A percentile compares a stretch with the other conserved stretches of the same genome.
Conservation (phyloP, 108 stramenopile genomes). For the Nitzschia putrida region DNA sequence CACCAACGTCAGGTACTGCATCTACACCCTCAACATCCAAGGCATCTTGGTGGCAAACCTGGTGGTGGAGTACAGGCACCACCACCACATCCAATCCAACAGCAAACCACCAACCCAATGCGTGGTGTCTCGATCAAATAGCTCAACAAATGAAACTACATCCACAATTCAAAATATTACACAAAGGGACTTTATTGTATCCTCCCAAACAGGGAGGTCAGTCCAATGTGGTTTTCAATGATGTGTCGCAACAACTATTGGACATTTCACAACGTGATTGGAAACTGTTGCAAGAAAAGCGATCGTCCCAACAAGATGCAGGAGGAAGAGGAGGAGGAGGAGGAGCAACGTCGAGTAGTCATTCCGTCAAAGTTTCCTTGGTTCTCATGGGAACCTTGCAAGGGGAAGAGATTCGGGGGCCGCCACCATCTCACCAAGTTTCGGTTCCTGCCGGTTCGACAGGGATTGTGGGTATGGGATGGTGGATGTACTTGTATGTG, state of each 20-base stretch:
- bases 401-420: conserved; percentile 3
- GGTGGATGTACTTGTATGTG: neutral
- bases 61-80: no score
- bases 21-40: neutral
- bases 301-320: neutral
- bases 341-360: neutral
- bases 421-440: neutral
- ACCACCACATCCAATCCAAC: no score
- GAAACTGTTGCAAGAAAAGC: neutral
- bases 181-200: conserved; percentile 18
- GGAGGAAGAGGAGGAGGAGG: neutral
- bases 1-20: neutral
- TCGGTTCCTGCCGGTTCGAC: neutral
- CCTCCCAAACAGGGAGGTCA: neutral
- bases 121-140: conserved; percentile 1
- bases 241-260: neutral
- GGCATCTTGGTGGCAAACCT: neutral
- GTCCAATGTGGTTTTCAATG: neutral
- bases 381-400: conserved; percentile 14
- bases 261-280: neutral
- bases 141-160: neutral
- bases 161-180: conserved; percentile 9
- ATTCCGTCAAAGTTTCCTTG: conserved; percentile 1
- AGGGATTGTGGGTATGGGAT: neutral
- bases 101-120: neutral